phyloP scores from a whole-genome alignment of 2,329 filamentous ascomycete species.

The Pseudocercospora crystallina region DNA sequence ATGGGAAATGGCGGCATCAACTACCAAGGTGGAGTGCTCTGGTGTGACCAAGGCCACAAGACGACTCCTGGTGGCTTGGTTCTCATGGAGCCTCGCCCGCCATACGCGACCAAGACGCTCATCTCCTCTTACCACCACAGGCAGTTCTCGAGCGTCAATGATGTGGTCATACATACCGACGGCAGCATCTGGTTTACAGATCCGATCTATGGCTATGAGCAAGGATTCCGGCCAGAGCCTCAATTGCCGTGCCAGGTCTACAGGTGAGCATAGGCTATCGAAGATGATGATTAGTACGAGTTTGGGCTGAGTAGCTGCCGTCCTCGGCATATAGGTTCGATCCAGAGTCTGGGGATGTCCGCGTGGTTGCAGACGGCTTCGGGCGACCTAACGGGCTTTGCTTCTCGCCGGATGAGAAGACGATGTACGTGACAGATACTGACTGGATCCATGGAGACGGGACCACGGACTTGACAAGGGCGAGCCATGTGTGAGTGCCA shows the following conservation, averaged over 20 bases:
- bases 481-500: constrained; percentile 50
- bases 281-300: too few species aligned
- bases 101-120: constrained; percentile 37
- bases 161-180: constrained; percentile 54
- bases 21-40: constrained; percentile 38
- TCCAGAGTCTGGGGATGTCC: constrained; percentile 51
- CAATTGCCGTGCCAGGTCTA: constrained; percentile 56
- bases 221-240: constrained; percentile 57
- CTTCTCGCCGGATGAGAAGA: constrained; percentile 55
- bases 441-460: constrained; percentile 48
- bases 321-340: constrained; percentile 43
- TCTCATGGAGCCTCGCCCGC: constrained; percentile 23
- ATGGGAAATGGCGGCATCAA: constrained; percentile 55
- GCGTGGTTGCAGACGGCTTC: constrained; percentile 60
- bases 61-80: constrained; percentile 26
- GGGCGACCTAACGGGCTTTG: constrained; percentile 57
- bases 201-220: constrained; percentile 58
- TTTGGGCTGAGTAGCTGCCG: too few species aligned
- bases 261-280: not conserved
- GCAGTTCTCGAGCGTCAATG: constrained; percentile 62
- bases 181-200: constrained; percentile 67
- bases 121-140: constrained; percentile 62
- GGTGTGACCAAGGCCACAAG: constrained; percentile 34
- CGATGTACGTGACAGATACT: constrained; percentile 59
- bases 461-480: constrained; percentile 44